Base-by-base conservation (phyloP, 352 stramenopile species). In the Phytopythium mirpurense region DNA sequence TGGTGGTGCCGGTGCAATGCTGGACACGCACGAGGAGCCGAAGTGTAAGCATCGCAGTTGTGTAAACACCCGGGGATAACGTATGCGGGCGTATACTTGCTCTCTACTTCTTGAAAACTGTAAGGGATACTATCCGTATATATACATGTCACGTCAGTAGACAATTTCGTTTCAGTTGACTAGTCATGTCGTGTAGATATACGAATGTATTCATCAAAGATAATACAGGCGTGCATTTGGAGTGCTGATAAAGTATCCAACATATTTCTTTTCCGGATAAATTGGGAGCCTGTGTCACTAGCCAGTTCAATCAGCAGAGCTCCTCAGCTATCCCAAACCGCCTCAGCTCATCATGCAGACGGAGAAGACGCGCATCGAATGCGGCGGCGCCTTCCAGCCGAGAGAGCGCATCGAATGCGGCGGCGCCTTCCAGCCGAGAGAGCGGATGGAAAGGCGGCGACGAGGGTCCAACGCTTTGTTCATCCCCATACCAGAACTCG, bases 261-360 rank as follows among this genome's bases (percentile, higher is more conserved):
- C n/a, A n/a, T n/a, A n/a, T n/a, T n/a, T n/a, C n/a, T 16, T 47
- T 8, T 47, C 41, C 41, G 41, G 21, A 14, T 18, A 47, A 32
- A n/a, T 15, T 1, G n/a, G 6, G 11, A 18, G n/a, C 41, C n/a
- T 37, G 44, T 50, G 44, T 21, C 44, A 50, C 12, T 35, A 50
- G 44, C 44, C 44, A 50, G 44, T 50, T 50, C 26, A 36, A n/a
- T 9, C 16, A 32, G 11, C 23, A 11, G 26, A 36, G 26, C 42
- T n/a, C n/a, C n/a, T n/a, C n/a, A 34, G 26, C 26, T 50, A n/a
- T n/a, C n/a, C 44, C 11, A 48, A 21, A 16, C 24, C 21, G 42
- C 19, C 44, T 37, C 26, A 50, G 24, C 44, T 50, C 44, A 37
- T 50, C 44, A 47, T 24, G 21, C 19, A 47, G 15, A 38, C 18